These are phyloP conservation scores for Bryum argenteum DNA, from an alignment of 225 moss, liverwort and hornwort genomes.

Conservation along the genomic window DNA sequence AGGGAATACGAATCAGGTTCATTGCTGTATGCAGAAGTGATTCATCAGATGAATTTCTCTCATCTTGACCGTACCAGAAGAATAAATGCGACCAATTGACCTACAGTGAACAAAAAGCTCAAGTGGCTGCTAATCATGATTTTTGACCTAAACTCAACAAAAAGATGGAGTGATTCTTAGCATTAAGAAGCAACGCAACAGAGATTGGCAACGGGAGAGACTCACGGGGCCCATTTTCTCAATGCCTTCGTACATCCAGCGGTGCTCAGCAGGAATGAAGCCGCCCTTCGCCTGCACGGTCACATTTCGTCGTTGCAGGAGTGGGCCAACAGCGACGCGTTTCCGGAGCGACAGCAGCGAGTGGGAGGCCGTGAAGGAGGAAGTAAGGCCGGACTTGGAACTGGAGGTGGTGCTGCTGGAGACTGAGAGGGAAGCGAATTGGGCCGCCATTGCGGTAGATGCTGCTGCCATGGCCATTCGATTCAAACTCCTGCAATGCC, in stretches of 20 bases:
- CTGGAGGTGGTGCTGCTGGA: conserved; percentile 11
- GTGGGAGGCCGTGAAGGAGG: conserved; percentile 39
- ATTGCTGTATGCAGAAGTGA: neutral
- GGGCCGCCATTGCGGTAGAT: conserved; percentile 23
- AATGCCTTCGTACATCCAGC: conserved; percentile 72
- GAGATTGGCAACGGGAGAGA: neutral
- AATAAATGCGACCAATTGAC: neutral
- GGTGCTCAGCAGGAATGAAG: conserved; percentile 74
- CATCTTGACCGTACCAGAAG: neutral
- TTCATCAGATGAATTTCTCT: neutral
- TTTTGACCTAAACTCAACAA: too few species aligned
- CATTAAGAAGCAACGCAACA: too few species aligned
- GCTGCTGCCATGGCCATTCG: conserved; percentile 26
- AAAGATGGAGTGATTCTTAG: too few species aligned
- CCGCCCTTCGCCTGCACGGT: conserved; percentile 37
- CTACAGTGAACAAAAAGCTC: neutral
- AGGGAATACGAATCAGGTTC: too few species aligned
- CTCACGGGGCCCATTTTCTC: conserved; percentile 71
- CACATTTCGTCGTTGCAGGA: conserved; percentile 36
- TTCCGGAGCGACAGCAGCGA: conserved; percentile 27
- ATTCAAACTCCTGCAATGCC: neutral
- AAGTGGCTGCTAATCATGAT: too few species aligned
- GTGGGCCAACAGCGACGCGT: conserved; percentile 25
- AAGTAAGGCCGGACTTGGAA: conserved; percentile 27
- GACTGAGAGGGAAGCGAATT: conserved; percentile 23